Conservation (phyloP, 1,139 yeast genomes). For the Yamadazyma sp. region DNA sequence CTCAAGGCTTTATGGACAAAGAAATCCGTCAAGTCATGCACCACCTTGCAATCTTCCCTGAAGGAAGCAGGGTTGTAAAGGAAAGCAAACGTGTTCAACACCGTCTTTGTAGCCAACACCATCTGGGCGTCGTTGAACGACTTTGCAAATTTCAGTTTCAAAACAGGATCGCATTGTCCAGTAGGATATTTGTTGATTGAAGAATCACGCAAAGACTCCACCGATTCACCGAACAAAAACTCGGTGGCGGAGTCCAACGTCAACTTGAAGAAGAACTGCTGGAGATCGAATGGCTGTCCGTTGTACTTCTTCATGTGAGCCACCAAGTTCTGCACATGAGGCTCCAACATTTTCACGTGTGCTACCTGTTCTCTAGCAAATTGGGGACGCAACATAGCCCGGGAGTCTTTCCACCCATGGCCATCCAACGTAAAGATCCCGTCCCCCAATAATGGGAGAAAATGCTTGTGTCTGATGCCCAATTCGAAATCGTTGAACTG, state of each 20-base stretch:
- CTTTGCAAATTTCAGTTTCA: constrained; percentile 22
- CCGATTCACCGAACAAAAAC: constrained; percentile 51
- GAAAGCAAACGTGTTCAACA: constrained; percentile 28
- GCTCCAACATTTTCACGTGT: constrained; percentile 46
- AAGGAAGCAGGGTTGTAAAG: constrained; percentile 13
- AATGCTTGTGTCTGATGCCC: constrained; percentile 45
- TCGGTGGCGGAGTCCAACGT: constrained; percentile 55
- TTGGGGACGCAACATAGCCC: constrained; percentile 58
- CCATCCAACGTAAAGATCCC: constrained; percentile 60
- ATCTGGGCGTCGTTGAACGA: constrained; percentile 25
- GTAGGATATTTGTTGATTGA: constrained; percentile 23
- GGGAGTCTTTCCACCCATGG: constrained; percentile 56
- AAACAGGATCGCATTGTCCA: constrained; percentile 15
- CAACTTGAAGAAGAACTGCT: constrained; percentile 36
- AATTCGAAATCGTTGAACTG: constrained; percentile 53
- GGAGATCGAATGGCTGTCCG: constrained; percentile 32
- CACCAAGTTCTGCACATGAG: constrained; percentile 40
- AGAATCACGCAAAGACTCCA: constrained; percentile 35
- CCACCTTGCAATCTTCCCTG: constrained; percentile 7
- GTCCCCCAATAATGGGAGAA: constrained; percentile 49
- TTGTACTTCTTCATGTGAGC: constrained; percentile 26
- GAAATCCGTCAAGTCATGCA: constrained; percentile 16
- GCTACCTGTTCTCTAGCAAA: constrained; percentile 55
- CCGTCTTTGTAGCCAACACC: constrained; percentile 25
- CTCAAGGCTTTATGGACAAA: constrained; percentile 24